Conservation (phyloP, 2,329 filamentous ascomycete species). For the Pyricularia sp. region DNA sequence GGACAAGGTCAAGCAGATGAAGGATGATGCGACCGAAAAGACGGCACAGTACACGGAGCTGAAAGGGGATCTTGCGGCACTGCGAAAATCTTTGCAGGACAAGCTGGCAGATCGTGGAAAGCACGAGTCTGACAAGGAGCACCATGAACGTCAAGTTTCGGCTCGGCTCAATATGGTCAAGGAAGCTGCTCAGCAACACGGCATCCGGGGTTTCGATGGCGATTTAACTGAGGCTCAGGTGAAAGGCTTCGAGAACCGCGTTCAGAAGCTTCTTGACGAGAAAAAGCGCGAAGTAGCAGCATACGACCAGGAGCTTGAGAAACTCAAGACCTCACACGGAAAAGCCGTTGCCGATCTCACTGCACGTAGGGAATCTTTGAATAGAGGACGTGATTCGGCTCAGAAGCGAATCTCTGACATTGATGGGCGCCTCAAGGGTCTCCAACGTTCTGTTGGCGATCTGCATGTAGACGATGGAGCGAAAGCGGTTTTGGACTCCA, state of each 20-base stretch:
- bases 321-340: slow-evolving; percentile 64
- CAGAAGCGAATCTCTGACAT: slow-evolving; percentile 64
- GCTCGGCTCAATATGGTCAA: slow-evolving; percentile 66
- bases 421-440: slow-evolving; percentile 55
- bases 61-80: slow-evolving; percentile 34
- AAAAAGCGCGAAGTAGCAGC: slow-evolving; percentile 59
- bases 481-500: slow-evolving; percentile 66
- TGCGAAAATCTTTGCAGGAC: slow-evolving; percentile 35
- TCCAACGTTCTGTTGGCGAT: slow-evolving; percentile 61
- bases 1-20: slow-evolving; percentile 57
- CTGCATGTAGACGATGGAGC: slow-evolving; percentile 80
- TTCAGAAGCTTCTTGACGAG: slow-evolving; percentile 66
- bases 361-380: slow-evolving; percentile 60
- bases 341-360: slow-evolving; percentile 68
- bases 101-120: slow-evolving; percentile 63
- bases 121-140: slow-evolving; percentile 76
- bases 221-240: slow-evolving; percentile 67
- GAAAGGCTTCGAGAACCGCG: slow-evolving; percentile 65
- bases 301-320: slow-evolving; percentile 49
- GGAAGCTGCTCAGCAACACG: slow-evolving; percentile 66
- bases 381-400: slow-evolving; percentile 65
- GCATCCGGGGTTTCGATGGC: slow-evolving; percentile 76
- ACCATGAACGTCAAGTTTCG: slow-evolving; percentile 71
- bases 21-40: slow-evolving; percentile 52
- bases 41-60: slow-evolving; percentile 58